These are phyloP conservation scores for Fusarium marasasianum DNA, from an alignment of 2,329 filamentous ascomycete genomes.

Conservation along the genomic window DNA sequence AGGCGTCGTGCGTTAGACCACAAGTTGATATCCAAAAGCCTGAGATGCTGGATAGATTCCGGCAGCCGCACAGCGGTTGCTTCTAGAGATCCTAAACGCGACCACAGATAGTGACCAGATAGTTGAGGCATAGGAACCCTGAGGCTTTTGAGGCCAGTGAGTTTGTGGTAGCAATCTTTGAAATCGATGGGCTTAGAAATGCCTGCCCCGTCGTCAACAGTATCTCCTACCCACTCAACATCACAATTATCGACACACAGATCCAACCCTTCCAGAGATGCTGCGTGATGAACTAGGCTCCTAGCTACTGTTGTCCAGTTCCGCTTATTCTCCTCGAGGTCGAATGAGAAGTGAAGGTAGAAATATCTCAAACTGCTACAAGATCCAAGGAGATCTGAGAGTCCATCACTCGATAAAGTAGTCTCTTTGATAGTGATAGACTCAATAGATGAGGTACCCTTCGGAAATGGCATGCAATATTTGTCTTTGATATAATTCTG, in stretches of 20 bases:
- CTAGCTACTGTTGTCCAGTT: neutral
- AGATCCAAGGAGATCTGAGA: neutral
- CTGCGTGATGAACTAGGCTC: neutral
- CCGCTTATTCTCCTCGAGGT: accelerated
- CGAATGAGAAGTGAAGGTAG: neutral
- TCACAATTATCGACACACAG: neutral
- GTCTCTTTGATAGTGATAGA: neutral
- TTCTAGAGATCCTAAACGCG: neutral
- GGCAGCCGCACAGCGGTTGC: neutral
- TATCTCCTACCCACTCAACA: neutral
- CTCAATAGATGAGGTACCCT: neutral
- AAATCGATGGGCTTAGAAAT: neutral
- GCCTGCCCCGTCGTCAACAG: neutral
- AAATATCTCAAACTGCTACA: neutral
- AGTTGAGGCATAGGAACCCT: neutral
- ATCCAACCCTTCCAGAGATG: neutral
- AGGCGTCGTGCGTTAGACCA: neutral
- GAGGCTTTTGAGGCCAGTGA: neutral
- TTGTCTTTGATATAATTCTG: neutral
- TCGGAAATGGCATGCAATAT: neutral
- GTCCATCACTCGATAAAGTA: neutral
- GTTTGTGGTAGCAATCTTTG: neutral
- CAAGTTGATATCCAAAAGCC: neutral
- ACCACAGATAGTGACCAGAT: neutral
- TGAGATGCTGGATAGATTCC: neutral